Base-by-base conservation (phyloP, 225 moss, liverwort and hornwort species). In the Rhytidiadelphus loreus region DNA sequence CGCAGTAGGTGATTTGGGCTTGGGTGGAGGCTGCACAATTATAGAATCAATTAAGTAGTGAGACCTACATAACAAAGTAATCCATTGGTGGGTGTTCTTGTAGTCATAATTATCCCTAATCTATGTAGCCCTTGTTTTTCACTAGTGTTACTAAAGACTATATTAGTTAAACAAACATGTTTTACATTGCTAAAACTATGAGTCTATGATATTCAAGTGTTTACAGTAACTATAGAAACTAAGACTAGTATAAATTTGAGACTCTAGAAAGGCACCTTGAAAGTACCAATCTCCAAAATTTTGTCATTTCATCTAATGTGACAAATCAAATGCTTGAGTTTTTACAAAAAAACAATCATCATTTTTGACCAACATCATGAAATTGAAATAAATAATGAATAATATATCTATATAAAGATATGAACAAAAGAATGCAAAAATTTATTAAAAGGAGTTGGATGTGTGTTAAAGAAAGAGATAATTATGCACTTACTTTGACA, bases 261-360 rank as follows among this genome's bases (percentile, higher is more conserved):
- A 8, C 2, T 0, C 6, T 60, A 43, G 18, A 46, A 4, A 10
- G 6, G 1, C 19, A 58, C 8, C 24, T 24, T 16, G 6, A 62
- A 81, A 61, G 18, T 33, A 30, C 4, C 61, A 32, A 21, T 60
- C 6, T 61, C 16, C 19, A 26, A 8, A 58, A 28, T 58, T 39
- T 58, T 28, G 8, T 80, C 41, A 62, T 43, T 62, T 46, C 23
- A 10, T 41, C 0, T 6, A 0, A 15, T 44, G 44, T 24, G 3
- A 63, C 3, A 2, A 32, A 48, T 46, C 3, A 3, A 23, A 63
- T 11, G 11, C 11, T 63, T 2, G 12, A 46, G 2, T 63, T 6
- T 21, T 44, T 21, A 7, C 5, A 15, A 22, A 24, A n/a, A n/a
- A 11, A 1, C 0, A 13, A 5, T 1, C 48, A 19, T 46, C 15